phyloP scores from a whole-genome alignment of 2,329 filamentous ascomycete genomes.

The Aspergillus uvarum region DNA sequence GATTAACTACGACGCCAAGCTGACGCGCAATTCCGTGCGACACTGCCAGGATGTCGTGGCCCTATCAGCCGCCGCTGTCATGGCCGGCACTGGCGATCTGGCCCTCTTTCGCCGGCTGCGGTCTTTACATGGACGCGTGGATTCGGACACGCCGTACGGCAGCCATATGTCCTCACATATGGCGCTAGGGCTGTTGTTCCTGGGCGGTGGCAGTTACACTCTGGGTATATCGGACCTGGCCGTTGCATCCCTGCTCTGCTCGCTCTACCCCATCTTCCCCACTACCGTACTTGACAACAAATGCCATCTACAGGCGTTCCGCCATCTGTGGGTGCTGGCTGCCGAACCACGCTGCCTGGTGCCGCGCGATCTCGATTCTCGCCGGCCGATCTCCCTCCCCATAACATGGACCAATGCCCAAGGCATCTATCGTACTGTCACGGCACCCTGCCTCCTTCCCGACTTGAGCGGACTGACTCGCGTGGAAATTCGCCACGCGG shows the following conservation, averaged over 20 bases:
- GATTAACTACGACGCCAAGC: constrained; percentile 74
- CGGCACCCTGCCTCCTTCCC: constrained; percentile 59
- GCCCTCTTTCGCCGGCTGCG: constrained; percentile 80
- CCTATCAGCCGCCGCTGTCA: constrained; percentile 79
- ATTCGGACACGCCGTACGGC: constrained; percentile 82
- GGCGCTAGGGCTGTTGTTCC: constrained; percentile 84
- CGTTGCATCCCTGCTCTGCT: constrained; percentile 78
- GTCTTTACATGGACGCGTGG: constrained; percentile 81
- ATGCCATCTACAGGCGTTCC: constrained; percentile 91
- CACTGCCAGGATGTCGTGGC: constrained; percentile 90
- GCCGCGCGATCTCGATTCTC: constrained; percentile 80
- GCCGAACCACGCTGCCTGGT: constrained; percentile 87
- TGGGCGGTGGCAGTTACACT: constrained; percentile 89
- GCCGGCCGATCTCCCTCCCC: constrained; percentile 72
- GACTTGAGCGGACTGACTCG: constrained; percentile 41
- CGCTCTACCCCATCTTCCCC: constrained; percentile 93
- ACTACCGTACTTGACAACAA: constrained; percentile 88
- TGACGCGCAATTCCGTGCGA: constrained; percentile 77
- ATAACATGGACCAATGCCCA: constrained; percentile 63
- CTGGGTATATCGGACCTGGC: constrained; percentile 87
- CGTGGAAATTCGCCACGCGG: constrained; percentile 47
- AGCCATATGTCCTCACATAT: constrained; percentile 91
- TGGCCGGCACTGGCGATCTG: constrained; percentile 94
- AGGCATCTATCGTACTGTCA: constrained; percentile 36
- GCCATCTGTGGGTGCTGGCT: constrained; percentile 95